Percentiles rank a stretch among this genome's conserved stretches.
phyloP scores from a whole-genome alignment of 441 rosid genomes.

The Rhodomyrtus psidioides region DNA sequence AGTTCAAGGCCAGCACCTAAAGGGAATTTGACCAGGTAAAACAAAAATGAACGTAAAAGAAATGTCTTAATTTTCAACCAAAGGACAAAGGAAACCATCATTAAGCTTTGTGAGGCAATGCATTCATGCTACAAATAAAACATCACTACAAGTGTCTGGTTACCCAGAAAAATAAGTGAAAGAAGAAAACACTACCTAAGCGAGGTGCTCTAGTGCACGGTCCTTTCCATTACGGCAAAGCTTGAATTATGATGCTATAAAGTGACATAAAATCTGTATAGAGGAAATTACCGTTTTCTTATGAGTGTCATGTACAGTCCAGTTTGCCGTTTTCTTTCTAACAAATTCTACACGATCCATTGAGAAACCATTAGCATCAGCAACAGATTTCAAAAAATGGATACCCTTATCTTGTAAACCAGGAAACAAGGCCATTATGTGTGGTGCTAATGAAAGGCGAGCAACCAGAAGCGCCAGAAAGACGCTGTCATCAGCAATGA shows the following conservation, averaged over 20 bases:
- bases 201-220: background rate
- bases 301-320: conserved; percentile 39
- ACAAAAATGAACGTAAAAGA: background rate
- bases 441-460: conserved; percentile 39
- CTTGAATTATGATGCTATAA: background rate
- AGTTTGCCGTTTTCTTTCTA: conserved; percentile 31
- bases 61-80: background rate
- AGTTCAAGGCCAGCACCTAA: background rate
- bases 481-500: conserved; percentile 82
- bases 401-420: conserved; percentile 58
- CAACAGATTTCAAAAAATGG: conserved; percentile 57
- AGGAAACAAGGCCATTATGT: conserved; percentile 58
- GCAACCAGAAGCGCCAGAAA: conserved; percentile 55
- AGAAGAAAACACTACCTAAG: background rate
- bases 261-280: background rate
- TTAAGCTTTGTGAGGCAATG: background rate
- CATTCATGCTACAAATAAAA: background rate
- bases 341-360: conserved; percentile 45
- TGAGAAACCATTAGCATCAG: conserved; percentile 55
- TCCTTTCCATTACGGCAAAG: background rate
- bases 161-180: background rate
- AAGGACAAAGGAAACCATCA: background rate
- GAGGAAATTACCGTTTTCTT: conserved; percentile 37
- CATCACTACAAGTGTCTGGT: background rate
- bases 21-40: background rate